These are phyloP conservation scores for Wickerhamiella parazyma DNA, from an alignment of 805 yeast species.

Conservation along the genomic window DNA sequence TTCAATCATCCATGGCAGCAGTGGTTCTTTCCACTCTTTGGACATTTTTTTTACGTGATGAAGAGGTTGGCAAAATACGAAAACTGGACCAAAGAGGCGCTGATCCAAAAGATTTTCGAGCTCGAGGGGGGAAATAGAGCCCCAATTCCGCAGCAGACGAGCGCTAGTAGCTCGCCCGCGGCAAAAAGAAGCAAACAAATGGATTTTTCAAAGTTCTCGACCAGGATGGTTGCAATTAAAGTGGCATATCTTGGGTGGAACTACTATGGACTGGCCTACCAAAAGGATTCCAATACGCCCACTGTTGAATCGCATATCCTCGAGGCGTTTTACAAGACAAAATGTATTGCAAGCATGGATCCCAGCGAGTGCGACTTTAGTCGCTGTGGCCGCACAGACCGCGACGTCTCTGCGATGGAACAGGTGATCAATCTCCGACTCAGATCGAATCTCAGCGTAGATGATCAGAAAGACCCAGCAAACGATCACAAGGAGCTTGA, in stretches of 20 bases:
- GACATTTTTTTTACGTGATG: slow-evolving; percentile 1
- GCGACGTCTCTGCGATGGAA: slow-evolving; percentile 94
- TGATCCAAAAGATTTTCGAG: slow-evolving; percentile 42
- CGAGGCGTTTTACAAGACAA: slow-evolving; percentile 55
- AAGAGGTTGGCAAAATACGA: slow-evolving; percentile 8
- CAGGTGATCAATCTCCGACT: slow-evolving; percentile 77
- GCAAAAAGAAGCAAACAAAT: slow-evolving; percentile 33
- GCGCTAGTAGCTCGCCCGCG: not conserved
- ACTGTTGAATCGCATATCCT: slow-evolving; percentile 74
- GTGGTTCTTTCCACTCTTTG: slow-evolving; percentile 19
- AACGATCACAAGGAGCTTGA: slow-evolving; percentile 61
- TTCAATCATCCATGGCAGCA: slow-evolving; percentile 28
- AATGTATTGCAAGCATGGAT: slow-evolving; percentile 42
- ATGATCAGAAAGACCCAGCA: slow-evolving; percentile 43
- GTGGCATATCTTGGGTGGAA: slow-evolving; percentile 90
- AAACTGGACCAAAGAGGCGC: slow-evolving; percentile 50
- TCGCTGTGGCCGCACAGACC: slow-evolving; percentile 89
- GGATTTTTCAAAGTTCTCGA: slow-evolving; percentile 49
- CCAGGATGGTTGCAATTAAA: slow-evolving; percentile 60
- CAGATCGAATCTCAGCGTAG: slow-evolving; percentile 50
- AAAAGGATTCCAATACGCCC: slow-evolving; percentile 61
- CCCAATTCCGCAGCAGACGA: not conserved
- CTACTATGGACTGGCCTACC: slow-evolving; percentile 81
- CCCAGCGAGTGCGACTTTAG: slow-evolving; percentile 60
- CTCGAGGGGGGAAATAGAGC: slow-evolving; percentile 33